Evolutionary conservation across 345 rosid species (phyloP).

Genomic region (Syzygium jambos): DNA sequence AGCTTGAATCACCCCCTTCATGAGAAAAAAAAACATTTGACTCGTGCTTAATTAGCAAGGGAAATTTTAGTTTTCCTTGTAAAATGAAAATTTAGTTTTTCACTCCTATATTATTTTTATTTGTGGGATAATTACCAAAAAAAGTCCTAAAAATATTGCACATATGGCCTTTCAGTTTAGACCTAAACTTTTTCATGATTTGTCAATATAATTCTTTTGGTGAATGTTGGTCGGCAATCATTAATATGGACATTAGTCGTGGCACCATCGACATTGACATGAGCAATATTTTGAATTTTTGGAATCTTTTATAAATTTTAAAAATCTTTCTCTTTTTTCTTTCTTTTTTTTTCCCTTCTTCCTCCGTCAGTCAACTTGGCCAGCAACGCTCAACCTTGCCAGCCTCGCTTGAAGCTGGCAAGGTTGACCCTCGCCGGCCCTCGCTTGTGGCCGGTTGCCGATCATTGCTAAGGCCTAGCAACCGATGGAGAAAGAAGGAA

Average conservation of each 20-base stretch:
- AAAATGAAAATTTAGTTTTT: background rate
- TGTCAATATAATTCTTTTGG: fast-evolving
- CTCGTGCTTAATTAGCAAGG: background rate
- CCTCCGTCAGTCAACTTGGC: fast-evolving
- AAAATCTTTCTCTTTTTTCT: background rate
- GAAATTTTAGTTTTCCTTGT: background rate
- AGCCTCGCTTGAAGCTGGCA: background rate
- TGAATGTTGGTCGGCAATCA: background rate
- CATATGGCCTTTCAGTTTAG: background rate
- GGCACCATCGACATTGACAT: fast-evolving
- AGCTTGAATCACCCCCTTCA: background rate
- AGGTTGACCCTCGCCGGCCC: background rate
- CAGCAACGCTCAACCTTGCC: background rate
- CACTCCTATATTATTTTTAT: background rate
- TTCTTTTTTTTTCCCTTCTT: fast-evolving
- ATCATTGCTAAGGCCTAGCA: background rate
- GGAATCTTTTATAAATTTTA: background rate
- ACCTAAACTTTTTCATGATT: background rate
- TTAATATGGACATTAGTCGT: background rate
- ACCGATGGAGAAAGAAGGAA: background rate
- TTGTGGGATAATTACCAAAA: background rate
- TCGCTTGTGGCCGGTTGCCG: background rate
- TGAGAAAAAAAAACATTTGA: too few species aligned
- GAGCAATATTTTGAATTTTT: background rate
- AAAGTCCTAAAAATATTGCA: background rate